Evolutionary conservation across 495 filamentous ascomycete species (phyloP).

Genomic region (Trichodelitschia bisporula): DNA sequence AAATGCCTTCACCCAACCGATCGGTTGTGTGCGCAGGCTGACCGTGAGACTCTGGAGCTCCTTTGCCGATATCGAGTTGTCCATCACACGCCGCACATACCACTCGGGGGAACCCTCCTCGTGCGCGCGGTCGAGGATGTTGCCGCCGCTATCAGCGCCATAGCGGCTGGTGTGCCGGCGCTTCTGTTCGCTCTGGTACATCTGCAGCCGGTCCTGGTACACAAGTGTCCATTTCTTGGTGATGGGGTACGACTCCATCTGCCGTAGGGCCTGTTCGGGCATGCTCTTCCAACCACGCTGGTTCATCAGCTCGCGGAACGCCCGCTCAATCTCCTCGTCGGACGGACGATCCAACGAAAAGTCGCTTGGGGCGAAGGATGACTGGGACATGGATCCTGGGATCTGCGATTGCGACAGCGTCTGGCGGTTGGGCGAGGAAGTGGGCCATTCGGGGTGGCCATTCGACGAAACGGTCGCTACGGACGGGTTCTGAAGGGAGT

Average conservation of each 20-base stretch:
- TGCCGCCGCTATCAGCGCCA: conserved; percentile 32
- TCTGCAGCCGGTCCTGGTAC: conserved; percentile 79
- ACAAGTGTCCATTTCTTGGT: conserved; percentile 95
- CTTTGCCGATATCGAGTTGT: conserved; percentile 78
- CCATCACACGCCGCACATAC: conserved; percentile 95
- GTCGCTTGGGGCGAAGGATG: conserved; percentile 26
- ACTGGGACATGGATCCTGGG: conserved; percentile 12
- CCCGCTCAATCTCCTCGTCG: conserved; percentile 66
- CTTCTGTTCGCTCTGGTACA: conserved; percentile 87
- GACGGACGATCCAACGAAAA: conserved; percentile 46
- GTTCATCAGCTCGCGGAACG: conserved; percentile 84
- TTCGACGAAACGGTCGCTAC: too few species aligned
- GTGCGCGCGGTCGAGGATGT: conserved; percentile 47
- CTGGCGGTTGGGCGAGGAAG: conserved; percentile 10
- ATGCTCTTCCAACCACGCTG: conserved; percentile 93
- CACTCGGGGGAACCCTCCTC: conserved; percentile 94
- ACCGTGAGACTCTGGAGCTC: conserved; percentile 79
- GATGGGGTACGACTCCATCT: conserved; percentile 85
- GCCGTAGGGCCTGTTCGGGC: conserved; percentile 80
- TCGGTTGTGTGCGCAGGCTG: conserved; percentile 84
- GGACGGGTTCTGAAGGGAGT: too few species aligned
- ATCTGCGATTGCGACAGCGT: conserved; percentile 15
- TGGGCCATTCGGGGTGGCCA: conserved; percentile 7
- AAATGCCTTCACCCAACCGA: conserved; percentile 90
- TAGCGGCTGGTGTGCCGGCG: conserved; percentile 43